phyloP scores from a whole-genome alignment of 345 rosid genomes.

The Bretschneidera sinensis region DNA sequence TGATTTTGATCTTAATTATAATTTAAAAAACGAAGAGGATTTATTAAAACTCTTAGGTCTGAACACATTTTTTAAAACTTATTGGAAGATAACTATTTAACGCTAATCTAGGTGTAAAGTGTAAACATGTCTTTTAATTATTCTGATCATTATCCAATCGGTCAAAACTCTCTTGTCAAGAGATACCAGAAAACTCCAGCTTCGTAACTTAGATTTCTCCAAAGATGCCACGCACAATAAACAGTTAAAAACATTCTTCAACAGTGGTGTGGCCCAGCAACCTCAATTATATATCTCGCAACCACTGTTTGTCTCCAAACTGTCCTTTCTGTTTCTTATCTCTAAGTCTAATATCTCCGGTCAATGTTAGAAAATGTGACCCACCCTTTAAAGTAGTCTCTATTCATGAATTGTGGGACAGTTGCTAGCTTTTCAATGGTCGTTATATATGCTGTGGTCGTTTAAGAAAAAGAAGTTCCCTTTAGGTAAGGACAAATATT shows the following conservation, averaged over 20 bases:
- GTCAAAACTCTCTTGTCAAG: neutral
- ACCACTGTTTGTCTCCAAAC: slow-evolving; percentile 3
- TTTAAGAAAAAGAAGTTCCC: slow-evolving; percentile 6
- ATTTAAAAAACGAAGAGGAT: too few species aligned
- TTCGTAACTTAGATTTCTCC: neutral
- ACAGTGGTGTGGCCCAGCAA: neutral
- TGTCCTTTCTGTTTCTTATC: slow-evolving; percentile 10
- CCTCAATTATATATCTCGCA: slow-evolving; percentile 13
- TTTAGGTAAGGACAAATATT: slow-evolving; percentile 23
- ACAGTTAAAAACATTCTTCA: slow-evolving; percentile 3
- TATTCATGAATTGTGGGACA: slow-evolving; percentile 20
- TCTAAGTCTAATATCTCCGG: neutral
- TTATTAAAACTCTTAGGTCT: too few species aligned
- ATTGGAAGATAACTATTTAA: too few species aligned
- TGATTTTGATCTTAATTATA: too few species aligned
- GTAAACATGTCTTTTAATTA: too few species aligned
- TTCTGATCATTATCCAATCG: neutral
- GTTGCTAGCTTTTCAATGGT: slow-evolving; percentile 12
- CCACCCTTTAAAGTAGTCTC: slow-evolving; percentile 18
- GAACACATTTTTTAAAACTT: too few species aligned
- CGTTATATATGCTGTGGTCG: slow-evolving; percentile 23
- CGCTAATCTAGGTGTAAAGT: too few species aligned
- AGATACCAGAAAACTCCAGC: slow-evolving; percentile 7
- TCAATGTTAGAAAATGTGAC: slow-evolving; percentile 11
- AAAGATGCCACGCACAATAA: slow-evolving; percentile 11